phyloP scores from a whole-genome alignment of 75 land plant species.

The Sequoia sempervirens region DNA sequence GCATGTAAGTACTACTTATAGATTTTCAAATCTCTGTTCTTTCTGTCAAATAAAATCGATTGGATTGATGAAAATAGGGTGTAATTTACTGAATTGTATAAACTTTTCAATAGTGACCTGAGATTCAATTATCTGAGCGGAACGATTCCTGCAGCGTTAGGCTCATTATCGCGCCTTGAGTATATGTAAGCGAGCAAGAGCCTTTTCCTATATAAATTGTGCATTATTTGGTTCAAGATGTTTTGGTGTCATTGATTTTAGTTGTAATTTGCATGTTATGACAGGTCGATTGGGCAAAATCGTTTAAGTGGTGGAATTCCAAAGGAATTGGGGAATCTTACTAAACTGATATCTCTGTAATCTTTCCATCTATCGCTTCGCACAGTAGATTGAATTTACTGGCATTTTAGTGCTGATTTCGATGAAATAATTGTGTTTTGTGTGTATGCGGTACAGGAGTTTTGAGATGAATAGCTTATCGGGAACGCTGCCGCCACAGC shows the following conservation, averaged over 20 bases:
- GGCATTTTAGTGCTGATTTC: no score
- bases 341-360: constrained; percentile 21
- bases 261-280: not conserved
- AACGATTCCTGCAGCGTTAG: not conserved
- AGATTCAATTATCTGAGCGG: not conserved
- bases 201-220: not conserved
- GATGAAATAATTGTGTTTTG: no score
- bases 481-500: not conserved
- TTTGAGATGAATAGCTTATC: not conserved
- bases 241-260: not conserved
- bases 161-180: not conserved
- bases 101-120: not conserved
- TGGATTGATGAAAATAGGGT: not conserved
- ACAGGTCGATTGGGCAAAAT: no score
- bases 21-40: not conserved
- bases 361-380: no score
- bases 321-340: no score
- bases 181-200: not conserved
- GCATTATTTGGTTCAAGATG: not conserved
- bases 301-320: no score
- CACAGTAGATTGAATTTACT: no score
- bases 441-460: not conserved
- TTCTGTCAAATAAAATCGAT: not conserved
- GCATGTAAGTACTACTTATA: not conserved
- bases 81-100: not conserved